Percentiles rank a stretch among this genome's conserved stretches.
Evolutionary conservation across 371 early-diverging fungal genomes (phyloP).

Genomic region (Syncephalastrum racemosum): DNA sequence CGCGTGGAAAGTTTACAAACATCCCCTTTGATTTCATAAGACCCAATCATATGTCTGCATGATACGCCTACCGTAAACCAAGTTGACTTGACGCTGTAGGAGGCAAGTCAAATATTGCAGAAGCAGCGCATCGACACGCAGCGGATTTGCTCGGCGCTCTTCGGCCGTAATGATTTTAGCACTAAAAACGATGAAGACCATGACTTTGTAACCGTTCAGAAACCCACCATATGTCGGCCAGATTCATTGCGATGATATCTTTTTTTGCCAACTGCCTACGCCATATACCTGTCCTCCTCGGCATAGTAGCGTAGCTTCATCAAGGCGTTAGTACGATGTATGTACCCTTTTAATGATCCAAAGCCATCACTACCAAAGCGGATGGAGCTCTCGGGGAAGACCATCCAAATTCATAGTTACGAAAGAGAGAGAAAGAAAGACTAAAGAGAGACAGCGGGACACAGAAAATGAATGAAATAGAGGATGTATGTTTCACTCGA

Average conservation of each 20-base stretch:
- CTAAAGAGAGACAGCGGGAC: not conserved
- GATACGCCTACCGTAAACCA: constrained; percentile 4
- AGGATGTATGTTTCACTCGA: constrained; percentile 1
- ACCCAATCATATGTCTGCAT: not conserved
- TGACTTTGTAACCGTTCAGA: too few relatives aligned
- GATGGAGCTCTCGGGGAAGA: too few relatives aligned
- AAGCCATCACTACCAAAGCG: not conserved
- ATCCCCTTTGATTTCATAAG: constrained; percentile 7
- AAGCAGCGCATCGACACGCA: constrained; percentile 8
- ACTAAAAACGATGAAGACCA: too few relatives aligned
- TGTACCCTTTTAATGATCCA: not conserved
- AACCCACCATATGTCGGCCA: constrained; percentile 13
- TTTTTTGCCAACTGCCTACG: constrained; percentile 8
- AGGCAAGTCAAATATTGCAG: constrained; percentile 8
- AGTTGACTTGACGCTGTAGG: constrained; percentile 2
- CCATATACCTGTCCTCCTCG: constrained; percentile 2
- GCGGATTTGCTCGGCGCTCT: not conserved
- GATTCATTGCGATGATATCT: constrained; percentile 8
- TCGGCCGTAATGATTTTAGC: too few relatives aligned
- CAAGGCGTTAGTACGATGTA: not conserved
- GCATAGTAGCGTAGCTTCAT: constrained; percentile 14
- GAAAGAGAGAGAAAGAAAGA: not conserved
- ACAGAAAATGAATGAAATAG: not conserved
- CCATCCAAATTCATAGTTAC: too few relatives aligned
- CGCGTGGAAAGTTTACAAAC: constrained; percentile 12